phyloP scores from a whole-genome alignment of 306 rosid species.

The Lithocarpus polystachyus region DNA sequence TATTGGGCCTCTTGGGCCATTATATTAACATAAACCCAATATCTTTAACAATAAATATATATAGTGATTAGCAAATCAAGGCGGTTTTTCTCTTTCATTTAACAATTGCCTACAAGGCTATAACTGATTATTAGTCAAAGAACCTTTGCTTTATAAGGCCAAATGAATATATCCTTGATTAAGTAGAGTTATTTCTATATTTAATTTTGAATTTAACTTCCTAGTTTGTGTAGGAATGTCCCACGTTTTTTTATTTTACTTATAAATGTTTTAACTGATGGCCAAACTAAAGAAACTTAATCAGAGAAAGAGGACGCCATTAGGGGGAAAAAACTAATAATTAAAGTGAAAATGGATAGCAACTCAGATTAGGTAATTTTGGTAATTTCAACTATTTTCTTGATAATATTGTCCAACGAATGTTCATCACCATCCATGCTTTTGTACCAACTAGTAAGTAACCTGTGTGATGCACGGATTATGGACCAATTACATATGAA shows the following conservation, averaged over 20 bases:
- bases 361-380: not conserved
- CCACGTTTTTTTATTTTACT: too few relatives aligned
- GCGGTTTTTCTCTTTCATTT: not conserved
- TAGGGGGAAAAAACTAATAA: not conserved
- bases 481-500: not conserved
- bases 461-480: fast-evolving
- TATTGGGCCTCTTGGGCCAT: too few relatives aligned
- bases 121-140: not conserved
- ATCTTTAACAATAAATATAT: too few relatives aligned
- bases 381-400: not conserved
- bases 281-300: not conserved
- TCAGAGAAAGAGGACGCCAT: not conserved
- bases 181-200: too few relatives aligned
- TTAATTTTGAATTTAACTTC: not conserved
- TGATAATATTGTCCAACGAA: not conserved
- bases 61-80: not conserved
- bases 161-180: not conserved
- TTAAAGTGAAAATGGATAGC: not conserved
- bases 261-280: not conserved
- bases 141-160: not conserved
- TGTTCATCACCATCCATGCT: not conserved
- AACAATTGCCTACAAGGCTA: not conserved
- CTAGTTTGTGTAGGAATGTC: not conserved
- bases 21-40: too few relatives aligned
- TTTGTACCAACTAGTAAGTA: not conserved